Conservation (phyloP, 148 eudicot genomes). For the Vaccinium darrowii region DNA sequence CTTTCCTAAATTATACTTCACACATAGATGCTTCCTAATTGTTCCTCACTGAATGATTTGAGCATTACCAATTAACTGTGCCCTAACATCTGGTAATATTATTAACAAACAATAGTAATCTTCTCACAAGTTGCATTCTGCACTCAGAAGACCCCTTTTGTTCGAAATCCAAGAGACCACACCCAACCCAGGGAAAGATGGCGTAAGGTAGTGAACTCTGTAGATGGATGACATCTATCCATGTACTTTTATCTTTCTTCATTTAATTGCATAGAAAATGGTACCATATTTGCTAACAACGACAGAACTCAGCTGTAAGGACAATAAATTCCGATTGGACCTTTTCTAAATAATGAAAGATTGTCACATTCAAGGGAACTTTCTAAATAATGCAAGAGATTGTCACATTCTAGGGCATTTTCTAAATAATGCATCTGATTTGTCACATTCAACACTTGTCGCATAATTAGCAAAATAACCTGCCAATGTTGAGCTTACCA, state of each 20-base stretch:
- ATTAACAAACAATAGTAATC: not conserved
- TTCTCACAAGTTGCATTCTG: not conserved
- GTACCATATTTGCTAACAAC: not conserved
- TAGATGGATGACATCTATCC: not conserved
- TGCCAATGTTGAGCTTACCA: not conserved
- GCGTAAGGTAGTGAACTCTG: not conserved
- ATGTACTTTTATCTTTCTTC: not conserved
- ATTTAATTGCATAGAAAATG: not conserved
- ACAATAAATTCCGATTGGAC: not conserved
- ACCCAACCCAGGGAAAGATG: not conserved
- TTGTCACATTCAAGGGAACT: too few relatives aligned
- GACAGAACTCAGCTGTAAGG: not conserved
- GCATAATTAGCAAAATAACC: not conserved
- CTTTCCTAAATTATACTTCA: too few relatives aligned
- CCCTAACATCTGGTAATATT: not conserved
- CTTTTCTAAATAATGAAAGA: too few relatives aligned
- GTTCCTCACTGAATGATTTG: not conserved
- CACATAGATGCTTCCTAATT: not conserved
- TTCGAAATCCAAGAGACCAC: not conserved
- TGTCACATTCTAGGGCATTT: not conserved
- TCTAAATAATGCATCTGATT: not conserved
- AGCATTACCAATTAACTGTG: not conserved
- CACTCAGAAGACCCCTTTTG: not conserved
- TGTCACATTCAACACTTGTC: slow-evolving; percentile 8
- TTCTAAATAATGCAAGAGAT: too few relatives aligned